Evolutionary conservation across 2,329 filamentous ascomycete species (phyloP).

Genomic region (Fusarium coffeatum): DNA sequence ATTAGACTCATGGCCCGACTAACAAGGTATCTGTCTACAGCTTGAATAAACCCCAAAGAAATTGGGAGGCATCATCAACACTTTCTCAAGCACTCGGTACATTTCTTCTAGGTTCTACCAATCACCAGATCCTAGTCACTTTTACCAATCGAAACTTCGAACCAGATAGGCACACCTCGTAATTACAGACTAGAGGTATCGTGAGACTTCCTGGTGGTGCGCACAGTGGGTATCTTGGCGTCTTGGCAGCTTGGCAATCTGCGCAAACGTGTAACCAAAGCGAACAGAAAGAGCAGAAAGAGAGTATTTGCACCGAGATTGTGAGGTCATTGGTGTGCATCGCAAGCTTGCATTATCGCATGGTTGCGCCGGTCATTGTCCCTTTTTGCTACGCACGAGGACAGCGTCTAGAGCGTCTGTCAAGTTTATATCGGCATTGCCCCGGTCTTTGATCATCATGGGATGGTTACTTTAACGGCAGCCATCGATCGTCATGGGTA

Average conservation of each 20-base stretch:
- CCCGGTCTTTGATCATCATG: slow-evolving; percentile 19
- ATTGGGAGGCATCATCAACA: background rate
- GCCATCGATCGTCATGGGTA: slow-evolving; percentile 4
- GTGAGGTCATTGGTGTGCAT: slow-evolving; percentile 44
- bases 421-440: slow-evolving; percentile 18
- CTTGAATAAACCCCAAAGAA: background rate
- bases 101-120: slow-evolving; percentile 20
- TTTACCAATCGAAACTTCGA: slow-evolving; percentile 5
- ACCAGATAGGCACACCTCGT: slow-evolving; percentile 11
- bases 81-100: background rate
- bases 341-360: slow-evolving; percentile 24
- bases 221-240: slow-evolving; percentile 33
- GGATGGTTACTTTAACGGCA: slow-evolving; percentile 28
- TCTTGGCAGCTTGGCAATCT: slow-evolving; percentile 39
- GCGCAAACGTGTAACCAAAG: slow-evolving; percentile 23
- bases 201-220: slow-evolving; percentile 40
- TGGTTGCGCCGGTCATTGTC: slow-evolving; percentile 21
- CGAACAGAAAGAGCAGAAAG: slow-evolving; percentile 7
- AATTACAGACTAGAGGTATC: slow-evolving; percentile 14
- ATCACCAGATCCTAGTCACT: slow-evolving; percentile 24
- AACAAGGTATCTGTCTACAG: background rate
- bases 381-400: slow-evolving; percentile 6
- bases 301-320: slow-evolving; percentile 28
- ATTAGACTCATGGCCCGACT: background rate
- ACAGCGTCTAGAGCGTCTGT: slow-evolving; percentile 19